A percentile compares a stretch with the other conserved stretches of the same genome.
phyloP scores from a whole-genome alignment of 2,329 filamentous ascomycete species.

The Aspergillus tamarii region DNA sequence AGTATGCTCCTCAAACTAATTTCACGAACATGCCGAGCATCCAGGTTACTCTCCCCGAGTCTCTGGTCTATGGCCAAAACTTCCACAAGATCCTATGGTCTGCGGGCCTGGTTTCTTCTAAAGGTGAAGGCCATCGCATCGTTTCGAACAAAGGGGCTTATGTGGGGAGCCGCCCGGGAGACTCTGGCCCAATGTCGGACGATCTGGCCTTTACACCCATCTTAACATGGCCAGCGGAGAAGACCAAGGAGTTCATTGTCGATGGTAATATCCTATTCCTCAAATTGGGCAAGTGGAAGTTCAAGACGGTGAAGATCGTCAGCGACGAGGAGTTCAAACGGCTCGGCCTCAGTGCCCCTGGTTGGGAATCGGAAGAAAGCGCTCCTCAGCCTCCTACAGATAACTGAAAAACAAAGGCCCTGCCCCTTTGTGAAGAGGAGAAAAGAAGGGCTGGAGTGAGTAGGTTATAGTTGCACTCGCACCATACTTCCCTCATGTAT shows the following conservation, averaged over 20 bases:
- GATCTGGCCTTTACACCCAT: conserved; percentile 56
- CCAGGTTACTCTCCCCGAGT: conserved; percentile 51
- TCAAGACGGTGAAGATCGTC: conserved; percentile 60
- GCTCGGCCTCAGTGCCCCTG: conserved; percentile 51
- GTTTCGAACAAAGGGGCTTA: conserved; percentile 55
- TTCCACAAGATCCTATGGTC: conserved; percentile 55
- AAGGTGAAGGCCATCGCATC: conserved; percentile 55
- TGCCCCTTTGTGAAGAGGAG: not conserved
- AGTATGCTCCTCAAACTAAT: conserved; percentile 43
- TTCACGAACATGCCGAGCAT: conserved; percentile 41
- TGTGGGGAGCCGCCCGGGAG: conserved; percentile 48
- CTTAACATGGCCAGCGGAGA: conserved; percentile 44
- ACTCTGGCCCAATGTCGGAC: conserved; percentile 46
- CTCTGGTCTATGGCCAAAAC: conserved; percentile 51
- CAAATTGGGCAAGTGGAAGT: conserved; percentile 62
- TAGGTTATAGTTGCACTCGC: not conserved
- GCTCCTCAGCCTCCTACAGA: not conserved
- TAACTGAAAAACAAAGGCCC: not conserved
- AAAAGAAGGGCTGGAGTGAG: not conserved
- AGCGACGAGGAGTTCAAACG: conserved; percentile 57
- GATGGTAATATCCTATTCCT: conserved; percentile 58
- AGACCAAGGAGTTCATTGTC: conserved; percentile 54
- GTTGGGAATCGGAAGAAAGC: conserved; percentile 48
- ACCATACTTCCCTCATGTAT: conserved; percentile 10
- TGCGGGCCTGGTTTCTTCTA: conserved; percentile 55